Evolutionary conservation across 2,329 filamentous ascomycete genomes (phyloP).

Genomic region (Fusarium siculi): DNA sequence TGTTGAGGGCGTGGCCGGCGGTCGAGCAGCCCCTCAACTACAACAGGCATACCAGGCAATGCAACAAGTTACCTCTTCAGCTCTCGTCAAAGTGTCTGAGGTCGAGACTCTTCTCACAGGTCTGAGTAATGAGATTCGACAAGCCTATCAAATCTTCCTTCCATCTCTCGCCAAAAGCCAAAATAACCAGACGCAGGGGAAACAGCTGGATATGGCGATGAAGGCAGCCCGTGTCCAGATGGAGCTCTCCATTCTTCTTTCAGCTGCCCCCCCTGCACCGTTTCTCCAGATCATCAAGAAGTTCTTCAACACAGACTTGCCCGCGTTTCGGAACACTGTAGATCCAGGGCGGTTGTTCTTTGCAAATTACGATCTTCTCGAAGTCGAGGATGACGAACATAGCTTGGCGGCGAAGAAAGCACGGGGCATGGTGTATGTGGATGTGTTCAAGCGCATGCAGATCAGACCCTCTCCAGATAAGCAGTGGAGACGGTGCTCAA

Average conservation of each 20-base stretch:
- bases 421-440: slow-evolving; percentile 55
- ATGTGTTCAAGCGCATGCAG: slow-evolving; percentile 69
- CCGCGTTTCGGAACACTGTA: slow-evolving; percentile 66
- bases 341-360: slow-evolving; percentile 78
- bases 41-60: slow-evolving; percentile 67
- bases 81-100: slow-evolving; percentile 67
- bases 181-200: slow-evolving; percentile 55
- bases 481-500: slow-evolving; percentile 56
- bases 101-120: slow-evolving; percentile 70
- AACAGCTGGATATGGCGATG: slow-evolving; percentile 56
- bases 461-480: slow-evolving; percentile 50
- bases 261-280: slow-evolving; percentile 55
- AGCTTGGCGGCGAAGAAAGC: slow-evolving; percentile 55
- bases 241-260: slow-evolving; percentile 65
- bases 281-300: slow-evolving; percentile 71
- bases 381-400: slow-evolving; percentile 67
- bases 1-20: slow-evolving; percentile 52
- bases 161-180: slow-evolving; percentile 59
- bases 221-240: slow-evolving; percentile 60
- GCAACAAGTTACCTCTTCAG: slow-evolving; percentile 60
- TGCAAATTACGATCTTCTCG: slow-evolving; percentile 75
- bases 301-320: slow-evolving; percentile 69
- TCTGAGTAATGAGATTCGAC: slow-evolving; percentile 61
- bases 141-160: slow-evolving; percentile 60
- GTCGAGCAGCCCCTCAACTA: slow-evolving; percentile 60